Base-by-base conservation (phyloP, 441 rosid species). In the Erodium texanum region DNA sequence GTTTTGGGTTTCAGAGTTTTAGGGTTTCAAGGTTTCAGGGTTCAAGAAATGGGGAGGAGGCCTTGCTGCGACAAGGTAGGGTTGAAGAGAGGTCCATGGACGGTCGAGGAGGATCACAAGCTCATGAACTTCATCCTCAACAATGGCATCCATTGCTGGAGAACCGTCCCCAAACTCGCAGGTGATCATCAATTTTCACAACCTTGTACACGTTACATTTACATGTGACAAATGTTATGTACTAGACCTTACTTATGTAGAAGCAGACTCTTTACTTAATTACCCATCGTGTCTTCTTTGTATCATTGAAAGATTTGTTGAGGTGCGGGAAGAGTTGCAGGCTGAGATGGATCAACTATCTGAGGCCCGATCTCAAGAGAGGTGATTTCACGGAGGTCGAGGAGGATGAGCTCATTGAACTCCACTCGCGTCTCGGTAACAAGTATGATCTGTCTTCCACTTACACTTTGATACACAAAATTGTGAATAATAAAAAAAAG, bases 11-110 rank as follows among this genome's bases (percentile, higher is more conserved):
- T 5, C 16, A 48, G 54, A n/a, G n/a, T n/a, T n/a, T n/a, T n/a
- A n/a, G n/a, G n/a, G n/a, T n/a, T n/a, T n/a, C n/a, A n/a, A n/a
- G n/a, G n/a, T n/a, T n/a, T n/a, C n/a, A n/a, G n/a, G n/a, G n/a
- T n/a, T n/a, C n/a, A n/a, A 4, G 14, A 19, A 70, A 93, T 93
- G 98, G 98, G 97, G 71, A 83, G 98, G 64, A 83, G 83, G 72
- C 98, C 98, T 71, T 93, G 98, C 27, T 93, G 98, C 74, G 96
- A 93, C 19, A 93, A 87, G 76, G 80, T 87, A 58, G 98, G 98
- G 66, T 65, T 93, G 70, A 90, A 90, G 81, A 79, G 97, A 67
- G 98, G 97, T 69, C 96, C 97, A 12, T 93, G 98, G 98, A 89
- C 96, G 1, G 78, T 86, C 24, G 97, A 93, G 73, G 98, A 93